These are phyloP conservation scores for Physaria fendleri DNA, from an alignment of 345 rosid genomes.

Conservation along the genomic window DNA sequence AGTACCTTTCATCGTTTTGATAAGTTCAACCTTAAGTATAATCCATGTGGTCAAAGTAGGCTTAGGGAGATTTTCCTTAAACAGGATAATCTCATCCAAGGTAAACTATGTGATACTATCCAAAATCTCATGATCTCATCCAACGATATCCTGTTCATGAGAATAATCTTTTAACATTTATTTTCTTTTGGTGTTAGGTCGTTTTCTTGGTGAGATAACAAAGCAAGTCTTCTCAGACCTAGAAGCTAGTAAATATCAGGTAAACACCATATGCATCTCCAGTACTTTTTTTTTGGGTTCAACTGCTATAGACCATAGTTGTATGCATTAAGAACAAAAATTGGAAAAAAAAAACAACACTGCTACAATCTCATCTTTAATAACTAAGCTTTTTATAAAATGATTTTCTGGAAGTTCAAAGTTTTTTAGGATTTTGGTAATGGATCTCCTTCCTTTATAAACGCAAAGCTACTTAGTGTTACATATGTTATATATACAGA, in stretches of 20 bases:
- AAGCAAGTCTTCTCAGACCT: constrained; percentile 92
- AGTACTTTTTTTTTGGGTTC: not conserved
- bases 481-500: constrained; percentile 4
- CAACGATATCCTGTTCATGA: too few relatives aligned
- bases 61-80: constrained; percentile 99
- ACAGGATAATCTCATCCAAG: constrained; percentile 99
- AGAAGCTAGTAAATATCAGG: constrained; percentile 97
- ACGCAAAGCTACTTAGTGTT: not conserved
- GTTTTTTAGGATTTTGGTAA: not conserved
- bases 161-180: constrained; percentile 29
- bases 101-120: too few relatives aligned
- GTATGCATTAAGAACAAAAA: not conserved
- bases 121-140: constrained; percentile 91
- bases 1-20: constrained; percentile 99
- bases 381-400: not conserved
- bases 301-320: not conserved
- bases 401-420: not conserved
- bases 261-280: constrained; percentile 8
- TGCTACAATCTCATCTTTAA: not conserved
- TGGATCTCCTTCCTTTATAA: not conserved
- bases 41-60: constrained; percentile 99
- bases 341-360: not conserved
- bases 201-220: constrained; percentile 92
- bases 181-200: constrained; percentile 46
- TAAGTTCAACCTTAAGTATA: constrained; percentile 96